Evolutionary conservation across 1,139 yeast genomes (phyloP).

Genomic region (Pichia sp.): DNA sequence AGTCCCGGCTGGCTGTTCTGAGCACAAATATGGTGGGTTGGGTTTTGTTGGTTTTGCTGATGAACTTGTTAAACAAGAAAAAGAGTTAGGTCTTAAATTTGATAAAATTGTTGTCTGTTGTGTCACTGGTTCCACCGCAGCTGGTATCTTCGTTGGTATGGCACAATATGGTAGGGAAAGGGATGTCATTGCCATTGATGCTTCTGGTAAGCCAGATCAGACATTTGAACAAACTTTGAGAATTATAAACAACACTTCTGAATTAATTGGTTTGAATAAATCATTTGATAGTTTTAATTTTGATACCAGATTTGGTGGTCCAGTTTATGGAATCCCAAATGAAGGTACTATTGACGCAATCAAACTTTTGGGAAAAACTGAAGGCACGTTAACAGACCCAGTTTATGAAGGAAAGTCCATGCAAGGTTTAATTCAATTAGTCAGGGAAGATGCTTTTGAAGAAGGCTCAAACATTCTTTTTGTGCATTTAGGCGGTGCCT

Average conservation of each 20-base stretch:
- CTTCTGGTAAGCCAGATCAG: slow-evolving; percentile 31
- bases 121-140: slow-evolving; percentile 31
- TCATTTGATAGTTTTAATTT: slow-evolving; percentile 25
- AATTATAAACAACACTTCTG: slow-evolving; percentile 29
- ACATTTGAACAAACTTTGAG: slow-evolving; percentile 29
- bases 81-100: slow-evolving; percentile 28
- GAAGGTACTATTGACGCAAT: slow-evolving; percentile 31
- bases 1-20: slow-evolving; percentile 32
- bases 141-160: slow-evolving; percentile 31
- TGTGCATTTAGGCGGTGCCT: slow-evolving; percentile 30
- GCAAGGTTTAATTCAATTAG: slow-evolving; percentile 27
- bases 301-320: slow-evolving; percentile 29
- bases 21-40: slow-evolving; percentile 30
- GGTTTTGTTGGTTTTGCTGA: slow-evolving; percentile 32
- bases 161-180: slow-evolving; percentile 30
- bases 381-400: slow-evolving; percentile 31
- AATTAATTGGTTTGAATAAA: slow-evolving; percentile 26
- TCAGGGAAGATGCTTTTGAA: slow-evolving; percentile 24
- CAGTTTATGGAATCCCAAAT: slow-evolving; percentile 30
- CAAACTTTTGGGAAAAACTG: slow-evolving; percentile 28
- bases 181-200: slow-evolving; percentile 31
- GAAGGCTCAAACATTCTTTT: slow-evolving; percentile 27
- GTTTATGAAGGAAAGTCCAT: slow-evolving; percentile 31
- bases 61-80: slow-evolving; percentile 30
- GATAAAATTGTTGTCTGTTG: slow-evolving; percentile 31